phyloP scores from a whole-genome alignment of 2,329 filamentous ascomycete species.

The Fusarium sp. region DNA sequence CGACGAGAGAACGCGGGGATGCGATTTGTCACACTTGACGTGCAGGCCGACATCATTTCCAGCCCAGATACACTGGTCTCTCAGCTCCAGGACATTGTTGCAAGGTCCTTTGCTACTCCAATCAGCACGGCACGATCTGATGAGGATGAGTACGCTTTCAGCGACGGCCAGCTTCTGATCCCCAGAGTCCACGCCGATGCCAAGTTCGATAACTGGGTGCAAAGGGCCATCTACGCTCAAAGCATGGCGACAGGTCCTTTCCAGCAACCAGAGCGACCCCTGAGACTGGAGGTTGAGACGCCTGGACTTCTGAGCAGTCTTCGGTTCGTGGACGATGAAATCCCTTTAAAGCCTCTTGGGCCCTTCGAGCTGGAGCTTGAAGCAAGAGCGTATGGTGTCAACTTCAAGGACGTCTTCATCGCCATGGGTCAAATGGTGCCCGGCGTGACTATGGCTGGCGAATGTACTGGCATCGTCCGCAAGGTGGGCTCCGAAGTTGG shows the following conservation, averaged over 20 bases:
- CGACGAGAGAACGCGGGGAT: conserved; percentile 34
- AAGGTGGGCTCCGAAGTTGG: conserved; percentile 45
- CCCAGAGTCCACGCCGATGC: conserved; percentile 20
- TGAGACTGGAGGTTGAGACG: conserved; percentile 23
- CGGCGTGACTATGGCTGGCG: conserved; percentile 45
- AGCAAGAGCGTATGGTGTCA: conserved; percentile 38
- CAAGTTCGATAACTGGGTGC: conserved; percentile 15
- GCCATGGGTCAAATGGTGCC: conserved; percentile 48
- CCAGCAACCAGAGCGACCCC: conserved; percentile 16
- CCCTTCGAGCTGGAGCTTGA: conserved; percentile 9
- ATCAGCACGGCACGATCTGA: background rate
- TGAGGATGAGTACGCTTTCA: conserved; percentile 23
- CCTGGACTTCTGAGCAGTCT: conserved; percentile 26
- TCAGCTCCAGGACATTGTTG: conserved; percentile 1
- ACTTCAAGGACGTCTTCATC: conserved; percentile 53
- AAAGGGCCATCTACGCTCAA: conserved; percentile 7
- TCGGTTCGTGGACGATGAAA: conserved; percentile 23
- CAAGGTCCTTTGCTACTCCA: conserved; percentile 13
- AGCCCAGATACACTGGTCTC: conserved; percentile 1
- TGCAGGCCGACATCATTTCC: conserved; percentile 21
- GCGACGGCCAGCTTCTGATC: conserved; percentile 18
- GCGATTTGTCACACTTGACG: conserved; percentile 31
- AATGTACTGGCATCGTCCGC: conserved; percentile 48
- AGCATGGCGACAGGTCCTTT: conserved; percentile 3
- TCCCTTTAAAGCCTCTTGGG: conserved; percentile 3